Evolutionary conservation across 169 alveolate species (phyloP), one percentile per base, ranked within the genome.

Genomic region (Plasmodium cynomolgi): DNA sequence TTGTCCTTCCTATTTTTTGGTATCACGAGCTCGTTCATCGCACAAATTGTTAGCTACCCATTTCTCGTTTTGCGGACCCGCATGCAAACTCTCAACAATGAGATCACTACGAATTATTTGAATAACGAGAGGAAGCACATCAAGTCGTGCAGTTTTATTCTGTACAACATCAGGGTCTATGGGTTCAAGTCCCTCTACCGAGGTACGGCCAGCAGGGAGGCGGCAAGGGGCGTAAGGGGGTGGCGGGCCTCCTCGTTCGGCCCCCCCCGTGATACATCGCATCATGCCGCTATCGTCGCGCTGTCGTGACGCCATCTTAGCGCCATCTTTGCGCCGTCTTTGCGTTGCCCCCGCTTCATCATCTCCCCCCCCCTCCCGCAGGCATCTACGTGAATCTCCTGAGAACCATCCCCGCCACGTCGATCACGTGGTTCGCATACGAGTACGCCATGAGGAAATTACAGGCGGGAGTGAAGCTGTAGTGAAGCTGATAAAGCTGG

Each of bases 351-450:
- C 47, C 34, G 29, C 34, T 33, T 56, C 56, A 44, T 20, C 17
- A 50, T 50, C 20, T 0, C 6, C 37, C 39, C 20, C 50, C 33
- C 44, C 37, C 41, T 54, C 81, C n/a, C 74, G 37, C 31, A 86
- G 93, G 93, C 31, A 79, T 86, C 68, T 86, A 86, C 58, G 93
- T 86, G 26, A 86, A 86, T 54, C 62, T 86, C 31, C 58, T 86
- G 33, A 86, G 81, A 29, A 86, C 93, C 9, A 86, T 86, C 17
- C 93, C 93, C n/a, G 93, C 93, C 11, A 86, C 93, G 20, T 86
- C 93, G 50, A 86, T 86, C 26, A 86, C 93, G 23, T 86, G 93
- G 93, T 86, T 86, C 31, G 75, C 93, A 13, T 86, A 86, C 81
- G 93, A 86, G 47, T 86, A 75, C 44, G 44, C 93, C 44, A 86